A percentile compares a stretch with the other conserved stretches of the same genome.
Evolutionary conservation across 2,329 filamentous ascomycete species (phyloP).

Genomic region (Arthrobotrys sphaeroides): DNA sequence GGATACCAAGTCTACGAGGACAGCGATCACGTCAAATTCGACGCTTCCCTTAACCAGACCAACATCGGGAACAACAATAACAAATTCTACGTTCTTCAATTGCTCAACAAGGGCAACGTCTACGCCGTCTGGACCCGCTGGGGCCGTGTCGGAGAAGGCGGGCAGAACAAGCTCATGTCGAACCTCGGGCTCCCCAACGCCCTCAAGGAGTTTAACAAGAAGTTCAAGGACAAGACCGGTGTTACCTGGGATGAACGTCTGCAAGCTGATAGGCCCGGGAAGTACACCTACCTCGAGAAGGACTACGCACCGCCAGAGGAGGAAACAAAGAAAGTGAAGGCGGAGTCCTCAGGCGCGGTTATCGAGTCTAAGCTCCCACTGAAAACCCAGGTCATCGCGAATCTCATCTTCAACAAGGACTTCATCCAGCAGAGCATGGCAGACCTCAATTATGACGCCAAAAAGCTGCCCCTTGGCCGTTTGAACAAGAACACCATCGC

Average conservation of each 20-base stretch:
- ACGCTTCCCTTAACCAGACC: constrained; percentile 81
- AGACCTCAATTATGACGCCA: constrained; percentile 74
- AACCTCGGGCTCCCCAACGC: constrained; percentile 62
- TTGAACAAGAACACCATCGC: constrained; percentile 80
- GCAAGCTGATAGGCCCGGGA: constrained; percentile 68
- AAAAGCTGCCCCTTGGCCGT: constrained; percentile 84
- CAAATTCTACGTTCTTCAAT: constrained; percentile 81
- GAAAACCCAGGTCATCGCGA: constrained; percentile 74
- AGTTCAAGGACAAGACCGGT: constrained; percentile 72
- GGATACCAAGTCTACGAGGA: constrained; percentile 72
- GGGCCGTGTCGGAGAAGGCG: constrained; percentile 76
- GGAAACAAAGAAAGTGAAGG: constrained; percentile 63
- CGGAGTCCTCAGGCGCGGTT: constrained; percentile 59
- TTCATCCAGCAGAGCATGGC: constrained; percentile 72
- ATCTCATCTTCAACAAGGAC: constrained; percentile 82
- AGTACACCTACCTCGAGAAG: constrained; percentile 83
- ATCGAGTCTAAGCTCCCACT: constrained; percentile 69
- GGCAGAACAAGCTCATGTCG: constrained; percentile 65
- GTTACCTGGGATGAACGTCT: constrained; percentile 67
- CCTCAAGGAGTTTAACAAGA: constrained; percentile 67
- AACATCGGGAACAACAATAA: constrained; percentile 71
- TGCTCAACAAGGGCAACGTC: constrained; percentile 60
- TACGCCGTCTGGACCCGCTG: constrained; percentile 78
- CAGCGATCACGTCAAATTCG: constrained; percentile 72
- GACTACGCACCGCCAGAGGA: constrained; percentile 76